These are phyloP conservation scores for Echium plantagineum DNA, from an alignment of 257 asterid genomes.

Conservation along the genomic window DNA sequence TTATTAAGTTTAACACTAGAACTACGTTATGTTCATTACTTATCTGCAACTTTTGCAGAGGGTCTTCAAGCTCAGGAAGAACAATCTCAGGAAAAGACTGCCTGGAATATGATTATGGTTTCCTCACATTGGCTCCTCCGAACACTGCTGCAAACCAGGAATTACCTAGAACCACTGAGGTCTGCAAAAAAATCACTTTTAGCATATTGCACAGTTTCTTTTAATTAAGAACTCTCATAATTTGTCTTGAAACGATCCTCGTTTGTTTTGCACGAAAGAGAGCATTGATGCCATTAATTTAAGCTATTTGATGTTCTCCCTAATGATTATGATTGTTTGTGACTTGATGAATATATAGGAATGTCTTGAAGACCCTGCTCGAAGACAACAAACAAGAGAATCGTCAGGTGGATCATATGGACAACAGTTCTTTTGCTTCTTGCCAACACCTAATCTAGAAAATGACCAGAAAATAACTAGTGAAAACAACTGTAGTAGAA, in stretches of 20 bases:
- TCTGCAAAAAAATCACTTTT: slow-evolving; percentile 9
- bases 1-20: background rate
- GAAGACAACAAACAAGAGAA: slow-evolving; percentile 22
- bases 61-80: slow-evolving; percentile 28
- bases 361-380: slow-evolving; percentile 16
- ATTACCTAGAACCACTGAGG: slow-evolving; percentile 28
- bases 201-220: no score
- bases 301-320: no score
- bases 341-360: slow-evolving; percentile 26
- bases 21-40: slow-evolving; percentile 10
- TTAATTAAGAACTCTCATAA: no score
- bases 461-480: slow-evolving; percentile 14
- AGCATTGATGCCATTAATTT: no score
- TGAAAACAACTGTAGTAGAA: slow-evolving; percentile 12
- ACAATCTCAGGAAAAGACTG: slow-evolving; percentile 14
- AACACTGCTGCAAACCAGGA: slow-evolving; percentile 12
- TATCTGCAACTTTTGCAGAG: slow-evolving; percentile 27
- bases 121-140: slow-evolving; percentile 82
- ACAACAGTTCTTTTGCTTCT: slow-evolving; percentile 35
- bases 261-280: no score
- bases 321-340: background rate
- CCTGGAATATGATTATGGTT: slow-evolving; percentile 49
- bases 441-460: slow-evolving; percentile 30
- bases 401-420: slow-evolving; percentile 5
- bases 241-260: no score